Evolutionary conservation across 2,329 filamentous ascomycete genomes (phyloP), one percentile per base, ranked within the genome.

Genomic region (Pseudocercospora pini-densiflorae): DNA sequence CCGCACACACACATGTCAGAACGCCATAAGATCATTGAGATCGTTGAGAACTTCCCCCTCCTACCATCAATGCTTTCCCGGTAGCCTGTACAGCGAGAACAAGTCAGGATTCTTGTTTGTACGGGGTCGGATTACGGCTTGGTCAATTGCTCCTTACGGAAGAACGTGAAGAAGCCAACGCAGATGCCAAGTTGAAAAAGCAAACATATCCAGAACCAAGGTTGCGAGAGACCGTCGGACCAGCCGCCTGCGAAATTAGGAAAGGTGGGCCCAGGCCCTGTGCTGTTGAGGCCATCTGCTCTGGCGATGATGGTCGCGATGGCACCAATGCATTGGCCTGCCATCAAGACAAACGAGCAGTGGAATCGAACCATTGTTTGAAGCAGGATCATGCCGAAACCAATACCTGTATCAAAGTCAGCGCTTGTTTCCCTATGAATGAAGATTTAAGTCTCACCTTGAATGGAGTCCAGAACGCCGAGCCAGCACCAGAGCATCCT

Each of bases 381-480:
- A 49, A 90, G 77, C 4, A 91, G 80, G 60, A 90, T 87, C 88
- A 90, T 90, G 62, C 89, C 89, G 62, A 90, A 85, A 1, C 89
- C 89, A 1, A 90, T 85, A 45, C 88, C 55, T 58, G 31, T 36
- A 2, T 19, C 16, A 58, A 12, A 5, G 33, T 58, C 8, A 58
- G 55, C 55, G 23, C 19, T 36, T 43, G 31, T 24, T 10, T 40
- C 9, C 23, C 31, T 43, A 8, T 16, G 4, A 12, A 40, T 43
- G n/a, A 1, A 33, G 23, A 21, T 43, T 14, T 55, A 4, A 10
- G 55, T 43, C 55, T 43, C 43, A 58, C 55, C 87, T 75, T 91
- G 89, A 6, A 90, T 78, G 9, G 86, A 83, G 71, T 91, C 89
- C 9, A 90, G 80, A 4, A 90, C 83, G 47, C 89, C 89, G 0